A percentile compares a stretch with the other conserved stretches of the same genome.
Conservation (phyloP, 2,329 filamentous ascomycete genomes). For the Colletotrichum incanum region DNA sequence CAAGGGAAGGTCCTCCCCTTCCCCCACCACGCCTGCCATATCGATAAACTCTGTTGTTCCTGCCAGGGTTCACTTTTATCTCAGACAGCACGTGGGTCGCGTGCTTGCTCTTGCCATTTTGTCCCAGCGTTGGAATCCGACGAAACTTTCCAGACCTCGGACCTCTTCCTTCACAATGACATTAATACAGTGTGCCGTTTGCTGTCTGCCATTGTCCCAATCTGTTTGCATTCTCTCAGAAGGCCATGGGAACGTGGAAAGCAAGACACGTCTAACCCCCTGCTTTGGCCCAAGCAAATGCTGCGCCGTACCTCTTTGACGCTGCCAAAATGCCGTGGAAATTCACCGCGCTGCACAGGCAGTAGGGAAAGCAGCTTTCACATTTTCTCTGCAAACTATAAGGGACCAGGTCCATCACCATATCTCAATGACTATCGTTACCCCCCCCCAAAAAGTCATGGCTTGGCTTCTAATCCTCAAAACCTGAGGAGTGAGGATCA, state of each 20-base stretch:
- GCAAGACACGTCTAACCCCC: neutral
- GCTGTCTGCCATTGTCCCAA: neutral
- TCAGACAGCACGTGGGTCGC: slow-evolving; percentile 21
- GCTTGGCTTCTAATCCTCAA: slow-evolving; percentile 1
- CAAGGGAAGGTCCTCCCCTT: neutral
- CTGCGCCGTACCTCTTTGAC: neutral
- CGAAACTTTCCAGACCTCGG: slow-evolving; percentile 19
- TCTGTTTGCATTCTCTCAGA: neutral
- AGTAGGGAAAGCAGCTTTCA: neutral
- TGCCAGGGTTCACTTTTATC: slow-evolving; percentile 29
- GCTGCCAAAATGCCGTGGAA: slow-evolving; percentile 20
- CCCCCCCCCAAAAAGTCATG: neutral
- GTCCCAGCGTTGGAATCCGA: slow-evolving; percentile 16
- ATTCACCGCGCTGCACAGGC: slow-evolving; percentile 6
- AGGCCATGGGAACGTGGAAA: neutral
- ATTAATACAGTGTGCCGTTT: neutral
- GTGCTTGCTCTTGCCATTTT: slow-evolving; percentile 15
- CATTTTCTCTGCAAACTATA: neutral
- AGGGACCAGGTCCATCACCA: slow-evolving; percentile 5
- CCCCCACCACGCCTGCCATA: slow-evolving; percentile 8
- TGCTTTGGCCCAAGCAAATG: neutral
- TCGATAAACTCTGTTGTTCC: slow-evolving; percentile 24
- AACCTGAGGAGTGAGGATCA: slow-evolving; percentile 21
- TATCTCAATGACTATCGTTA: neutral
- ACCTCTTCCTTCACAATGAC: neutral